phyloP scores from a whole-genome alignment of 768 basidiomycete genomes.

The Suillus placidus region DNA sequence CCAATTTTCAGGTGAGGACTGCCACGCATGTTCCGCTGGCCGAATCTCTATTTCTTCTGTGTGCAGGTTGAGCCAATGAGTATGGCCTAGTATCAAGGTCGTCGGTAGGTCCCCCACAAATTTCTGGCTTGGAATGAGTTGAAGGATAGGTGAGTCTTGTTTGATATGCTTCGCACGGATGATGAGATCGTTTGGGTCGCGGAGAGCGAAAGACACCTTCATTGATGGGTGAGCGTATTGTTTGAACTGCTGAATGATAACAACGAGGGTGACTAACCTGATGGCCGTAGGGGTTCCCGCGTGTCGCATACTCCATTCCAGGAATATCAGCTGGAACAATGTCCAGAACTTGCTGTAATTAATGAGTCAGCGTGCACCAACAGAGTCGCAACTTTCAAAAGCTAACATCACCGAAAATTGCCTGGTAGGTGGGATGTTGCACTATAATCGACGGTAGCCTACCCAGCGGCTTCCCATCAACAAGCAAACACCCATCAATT shows the following conservation, averaged over 20 bases:
- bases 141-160: conserved; percentile 5
- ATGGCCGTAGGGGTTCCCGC: conserved; percentile 18
- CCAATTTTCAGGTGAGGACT: conserved; percentile 31
- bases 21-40: conserved; percentile 30
- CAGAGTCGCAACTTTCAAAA: neutral
- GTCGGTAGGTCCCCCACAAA: conserved; percentile 30
- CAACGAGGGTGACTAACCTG: conserved; percentile 17
- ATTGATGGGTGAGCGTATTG: neutral
- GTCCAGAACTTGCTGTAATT: conserved; percentile 24
- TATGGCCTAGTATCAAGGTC: conserved; percentile 25
- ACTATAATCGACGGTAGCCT: conserved; percentile 24
- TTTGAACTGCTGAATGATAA: neutral
- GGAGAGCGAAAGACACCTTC: conserved; percentile 30
- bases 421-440: conserved; percentile 23
- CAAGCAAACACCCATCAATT: conserved; percentile 29
- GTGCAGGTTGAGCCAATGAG: conserved; percentile 35
- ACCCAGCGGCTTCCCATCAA: conserved; percentile 29
- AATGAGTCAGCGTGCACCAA: conserved; percentile 6
- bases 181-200: conserved; percentile 16
- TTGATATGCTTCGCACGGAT: conserved; percentile 18
- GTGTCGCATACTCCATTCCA: conserved; percentile 31
- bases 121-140: conserved; percentile 28
- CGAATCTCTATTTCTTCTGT: conserved; percentile 30
- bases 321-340: conserved; percentile 28
- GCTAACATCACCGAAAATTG: conserved; percentile 27